These are phyloP conservation scores for Eragrostis nindensis DNA, from an alignment of 176 grass and related monocot species.

Conservation along the genomic window DNA sequence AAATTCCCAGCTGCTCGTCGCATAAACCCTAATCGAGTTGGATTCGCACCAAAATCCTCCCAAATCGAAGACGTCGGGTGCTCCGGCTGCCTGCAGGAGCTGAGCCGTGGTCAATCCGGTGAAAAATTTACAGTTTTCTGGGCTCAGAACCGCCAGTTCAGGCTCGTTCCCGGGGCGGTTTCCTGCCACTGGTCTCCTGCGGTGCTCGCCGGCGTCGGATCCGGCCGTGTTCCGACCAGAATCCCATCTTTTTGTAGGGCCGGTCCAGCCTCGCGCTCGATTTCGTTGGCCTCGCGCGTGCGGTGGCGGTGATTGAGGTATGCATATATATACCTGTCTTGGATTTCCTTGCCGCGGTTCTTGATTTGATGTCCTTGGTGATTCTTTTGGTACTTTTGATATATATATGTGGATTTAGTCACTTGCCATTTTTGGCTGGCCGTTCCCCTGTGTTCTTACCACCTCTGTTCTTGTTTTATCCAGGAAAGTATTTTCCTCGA, in stretches of 20 bases:
- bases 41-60: neutral
- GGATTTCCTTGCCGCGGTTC: conserved; percentile 16
- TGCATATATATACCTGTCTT: neutral
- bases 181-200: neutral
- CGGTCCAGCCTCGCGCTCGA: neutral
- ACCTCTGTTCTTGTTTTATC: conserved; percentile 3
- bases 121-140: neutral
- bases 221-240: conserved; percentile 9
- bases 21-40: conserved; percentile 45
- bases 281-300: conserved; percentile 19
- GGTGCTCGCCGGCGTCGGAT: conserved; percentile 43
- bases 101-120: neutral
- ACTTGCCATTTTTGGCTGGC: neutral
- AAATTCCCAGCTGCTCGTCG: conserved; percentile 19
- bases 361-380: neutral
- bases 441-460: neutral
- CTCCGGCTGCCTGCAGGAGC: neutral
- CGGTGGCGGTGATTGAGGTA: conserved; percentile 37
- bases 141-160: neutral
- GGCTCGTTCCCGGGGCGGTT: neutral
- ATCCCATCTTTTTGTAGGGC: neutral
- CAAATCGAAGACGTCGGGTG: neutral
- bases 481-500: conserved; percentile 26
- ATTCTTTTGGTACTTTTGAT: neutral
- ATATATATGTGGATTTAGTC: neutral